Percentiles rank a stretch among this genome's conserved stretches.
These are phyloP conservation scores for Urtica urens DNA, from an alignment of 306 rosid species.

Conservation along the genomic window DNA sequence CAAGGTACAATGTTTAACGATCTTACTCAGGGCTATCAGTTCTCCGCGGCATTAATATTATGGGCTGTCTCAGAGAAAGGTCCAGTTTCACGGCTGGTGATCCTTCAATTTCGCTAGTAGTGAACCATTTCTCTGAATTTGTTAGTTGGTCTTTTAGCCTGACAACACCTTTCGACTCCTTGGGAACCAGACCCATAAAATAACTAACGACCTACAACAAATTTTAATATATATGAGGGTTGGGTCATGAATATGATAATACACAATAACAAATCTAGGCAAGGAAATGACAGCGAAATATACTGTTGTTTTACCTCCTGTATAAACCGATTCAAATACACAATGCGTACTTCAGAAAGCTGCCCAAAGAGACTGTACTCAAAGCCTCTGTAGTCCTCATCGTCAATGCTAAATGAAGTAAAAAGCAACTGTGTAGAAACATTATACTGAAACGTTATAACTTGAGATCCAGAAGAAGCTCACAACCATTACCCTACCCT, in stretches of 20 bases:
- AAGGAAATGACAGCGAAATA: not conserved
- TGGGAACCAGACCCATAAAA: constrained; percentile 93
- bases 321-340: constrained; percentile 80
- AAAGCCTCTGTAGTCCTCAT: constrained; percentile 83
- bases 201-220: constrained; percentile 61
- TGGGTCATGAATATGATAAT: not conserved
- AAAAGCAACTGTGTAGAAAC: constrained; percentile 59
- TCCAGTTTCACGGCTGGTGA: constrained; percentile 94
- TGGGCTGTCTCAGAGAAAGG: constrained; percentile 81
- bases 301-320: constrained; percentile 61
- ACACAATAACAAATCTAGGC: constrained; percentile 2
- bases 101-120: constrained; percentile 86
- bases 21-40: constrained; percentile 89
- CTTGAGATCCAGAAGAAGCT: not conserved
- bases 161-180: constrained; percentile 48
- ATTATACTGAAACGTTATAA: constrained; percentile 16
- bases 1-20: constrained; percentile 5
- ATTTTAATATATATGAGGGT: constrained; percentile 16
- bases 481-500: no score
- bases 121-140: constrained; percentile 90
- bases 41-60: constrained; percentile 81
- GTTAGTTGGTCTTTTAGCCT: constrained; percentile 81
- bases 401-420: constrained; percentile 62
- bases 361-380: constrained; percentile 80
- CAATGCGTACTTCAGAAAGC: constrained; percentile 94